Conservation (phyloP, 23 red algal species). For the Pyropia haitanensis region DNA sequence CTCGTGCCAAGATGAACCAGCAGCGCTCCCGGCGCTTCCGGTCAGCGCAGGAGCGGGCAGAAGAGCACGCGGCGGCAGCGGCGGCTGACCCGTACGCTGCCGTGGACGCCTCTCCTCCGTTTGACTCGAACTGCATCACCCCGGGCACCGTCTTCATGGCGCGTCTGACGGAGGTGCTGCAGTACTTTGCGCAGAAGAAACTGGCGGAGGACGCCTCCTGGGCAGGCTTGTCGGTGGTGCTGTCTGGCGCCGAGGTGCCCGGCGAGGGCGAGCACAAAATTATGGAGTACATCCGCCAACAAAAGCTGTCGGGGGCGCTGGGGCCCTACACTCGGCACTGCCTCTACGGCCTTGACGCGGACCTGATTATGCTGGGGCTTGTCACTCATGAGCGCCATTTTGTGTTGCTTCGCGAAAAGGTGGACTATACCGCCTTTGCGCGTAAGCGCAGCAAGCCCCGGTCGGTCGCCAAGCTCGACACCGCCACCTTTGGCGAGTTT, state of each 20-base stretch:
- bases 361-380: slow-evolving; percentile 94
- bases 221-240: slow-evolving; percentile 52
- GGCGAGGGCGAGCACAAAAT: slow-evolving; percentile 99
- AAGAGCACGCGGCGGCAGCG: slow-evolving; percentile 17
- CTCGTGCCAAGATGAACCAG: slow-evolving; percentile 98
- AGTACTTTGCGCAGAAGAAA: slow-evolving; percentile 73
- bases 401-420: slow-evolving; percentile 80
- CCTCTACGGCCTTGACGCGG: slow-evolving; percentile 93
- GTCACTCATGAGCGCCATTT: slow-evolving; percentile 98
- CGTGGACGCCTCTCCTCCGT: slow-evolving; percentile 33
- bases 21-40: slow-evolving; percentile 79
- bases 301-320: slow-evolving; percentile 24
- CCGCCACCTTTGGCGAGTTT: slow-evolving; percentile 78
- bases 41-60: slow-evolving; percentile 46
- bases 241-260: slow-evolving; percentile 76
- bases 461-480: slow-evolving; percentile 50
- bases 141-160: slow-evolving; percentile 94
- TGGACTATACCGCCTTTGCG: slow-evolving; percentile 46
- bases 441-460: slow-evolving; percentile 38
- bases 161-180: slow-evolving; percentile 49
- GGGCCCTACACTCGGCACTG: slow-evolving; percentile 63
- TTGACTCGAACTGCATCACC: slow-evolving; percentile 98
- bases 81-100: slow-evolving; percentile 26
- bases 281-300: slow-evolving; percentile 87
- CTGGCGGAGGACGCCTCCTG: slow-evolving; percentile 47